Evolutionary conservation across 805 yeast species (phyloP), one percentile per base, ranked within the genome.

Genomic region (Spathaspora gorwiae): DNA sequence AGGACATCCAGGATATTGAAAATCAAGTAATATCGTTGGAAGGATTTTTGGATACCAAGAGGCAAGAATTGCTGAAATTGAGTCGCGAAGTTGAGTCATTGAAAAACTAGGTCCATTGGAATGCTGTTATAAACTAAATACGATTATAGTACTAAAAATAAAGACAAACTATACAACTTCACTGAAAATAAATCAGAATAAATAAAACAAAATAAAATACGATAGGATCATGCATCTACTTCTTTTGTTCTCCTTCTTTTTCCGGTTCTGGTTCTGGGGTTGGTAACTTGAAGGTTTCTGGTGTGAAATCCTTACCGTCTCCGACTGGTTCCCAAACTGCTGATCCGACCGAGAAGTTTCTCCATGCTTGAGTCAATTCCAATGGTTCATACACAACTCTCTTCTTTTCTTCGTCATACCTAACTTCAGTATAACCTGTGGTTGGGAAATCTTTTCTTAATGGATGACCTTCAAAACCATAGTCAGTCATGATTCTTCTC

Each of bases 291-390:
- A 87, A 88, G 35, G 79, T 66, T 50, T 83, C 90, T 6, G 96
- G 96, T 24, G 92, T 81, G 54, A 75, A 80, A 64, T 88, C 95
- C 50, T 79, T 75, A 58, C 96, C 96, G 14, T 83, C 84, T 47
- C 96, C 96, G 54, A 87, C 92, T 54, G 85, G 95, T 65, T 88
- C 95, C 94, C 95, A 88, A 40, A 85, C 89, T 30, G 92, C 81
- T 9, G 92, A 82, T 39, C 95, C 96, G 39, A 87, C 95, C 26
- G 86, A 73, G 72, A 88, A 88, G 74, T 87, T 85, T 75, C 96
- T 81, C 81, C 88, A 88, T 11, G 95, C 96, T 71, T 88, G 96
- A 30, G 95, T 86, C 64, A 88, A 76, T 72, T 88, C 96, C 60
- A 88, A 76, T 36, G 96, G 96, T 68, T 87, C 95, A 66, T 88